Conservation (phyloP, 257 asterid species). For the Ophiorrhiza pumila region DNA sequence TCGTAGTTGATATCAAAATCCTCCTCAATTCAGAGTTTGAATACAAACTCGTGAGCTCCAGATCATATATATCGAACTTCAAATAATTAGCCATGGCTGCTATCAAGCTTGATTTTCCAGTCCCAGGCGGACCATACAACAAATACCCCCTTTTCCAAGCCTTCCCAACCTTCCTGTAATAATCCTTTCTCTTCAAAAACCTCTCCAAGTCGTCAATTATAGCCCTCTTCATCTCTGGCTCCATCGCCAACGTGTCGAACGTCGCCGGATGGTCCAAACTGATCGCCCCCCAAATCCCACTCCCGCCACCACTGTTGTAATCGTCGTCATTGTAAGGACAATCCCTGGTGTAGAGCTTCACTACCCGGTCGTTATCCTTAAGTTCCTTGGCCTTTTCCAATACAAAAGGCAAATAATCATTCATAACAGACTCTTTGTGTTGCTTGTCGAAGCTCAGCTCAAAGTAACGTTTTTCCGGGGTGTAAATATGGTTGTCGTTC, state of each 20-base stretch:
- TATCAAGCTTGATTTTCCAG: slow-evolving; percentile 74
- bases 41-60: slow-evolving; percentile 56
- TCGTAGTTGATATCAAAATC: slow-evolving; percentile 51
- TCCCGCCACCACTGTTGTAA: slow-evolving; percentile 36
- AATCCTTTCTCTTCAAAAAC: slow-evolving; percentile 68
- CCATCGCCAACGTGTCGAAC: slow-evolving; percentile 72
- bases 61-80: slow-evolving; percentile 66
- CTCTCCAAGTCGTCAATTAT: slow-evolving; percentile 65
- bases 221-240: slow-evolving; percentile 41
- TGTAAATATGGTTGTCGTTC: not conserved
- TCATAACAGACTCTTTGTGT: slow-evolving; percentile 32
- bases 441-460: slow-evolving; percentile 57
- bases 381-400: slow-evolving; percentile 51
- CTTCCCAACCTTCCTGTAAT: slow-evolving; percentile 70
- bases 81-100: slow-evolving; percentile 85
- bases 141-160: slow-evolving; percentile 92
- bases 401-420: slow-evolving; percentile 54
- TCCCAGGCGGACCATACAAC: slow-evolving; percentile 88
- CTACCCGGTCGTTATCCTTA: slow-evolving; percentile 38
- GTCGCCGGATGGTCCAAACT: slow-evolving; percentile 74
- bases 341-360: slow-evolving; percentile 64
- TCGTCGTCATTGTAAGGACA: slow-evolving; percentile 48
- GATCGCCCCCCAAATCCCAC: slow-evolving; percentile 63
- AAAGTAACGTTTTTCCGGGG: slow-evolving; percentile 48
- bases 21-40: slow-evolving; percentile 62